Evolutionary conservation across 2,329 filamentous ascomycete genomes (phyloP), one percentile per base, ranked within the genome.

Genomic region (Cladophialophora yegresii): DNA sequence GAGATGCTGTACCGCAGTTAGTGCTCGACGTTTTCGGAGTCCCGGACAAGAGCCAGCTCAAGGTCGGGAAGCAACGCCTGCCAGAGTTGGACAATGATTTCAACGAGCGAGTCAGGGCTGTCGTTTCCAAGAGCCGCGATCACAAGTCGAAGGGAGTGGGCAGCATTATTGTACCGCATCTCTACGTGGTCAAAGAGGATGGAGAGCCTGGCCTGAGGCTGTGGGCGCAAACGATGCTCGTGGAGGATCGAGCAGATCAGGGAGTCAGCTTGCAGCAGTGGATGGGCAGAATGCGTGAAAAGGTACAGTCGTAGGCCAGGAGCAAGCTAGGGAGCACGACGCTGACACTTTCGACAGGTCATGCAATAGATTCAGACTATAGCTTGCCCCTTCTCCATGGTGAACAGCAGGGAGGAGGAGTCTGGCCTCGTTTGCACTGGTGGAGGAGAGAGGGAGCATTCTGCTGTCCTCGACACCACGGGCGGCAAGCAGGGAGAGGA

Each of bases 211-310:
- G 91, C 73, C 81, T 99, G 76, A 93, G 96, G 79, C 82, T 98
- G 68, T 99, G 95, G 95, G 95, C 95, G 51, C 93, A 97, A 82
- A 97, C 95, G 50, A 82, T 98, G 77, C 81, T 99, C 72, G 89
- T 99, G 54, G 95, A 99, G 78, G 95, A 99, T 78, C 84, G 93
- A 70, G 92, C 93, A 61, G 95, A 99, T 76, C 92, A 97, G 80
- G 89, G 92, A 56, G 88, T 96, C 79, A 96, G 93, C 75, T 88
- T 95, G 74, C 89, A 89, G 72, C 93, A 98, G 79, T 99, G 92
- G 89, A 89, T 98, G 83, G 92, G 92, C 62, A 88, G 86, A 73
- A 79, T 99, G 78, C 85, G 93, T 78, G 95, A 98, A 83, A 99
- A 98, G 91, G 95, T 97, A 77, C 79, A 83, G 64, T 67, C 33